Base-by-base conservation (phyloP, 257 asterid species). In the Capsicum chinense region DNA sequence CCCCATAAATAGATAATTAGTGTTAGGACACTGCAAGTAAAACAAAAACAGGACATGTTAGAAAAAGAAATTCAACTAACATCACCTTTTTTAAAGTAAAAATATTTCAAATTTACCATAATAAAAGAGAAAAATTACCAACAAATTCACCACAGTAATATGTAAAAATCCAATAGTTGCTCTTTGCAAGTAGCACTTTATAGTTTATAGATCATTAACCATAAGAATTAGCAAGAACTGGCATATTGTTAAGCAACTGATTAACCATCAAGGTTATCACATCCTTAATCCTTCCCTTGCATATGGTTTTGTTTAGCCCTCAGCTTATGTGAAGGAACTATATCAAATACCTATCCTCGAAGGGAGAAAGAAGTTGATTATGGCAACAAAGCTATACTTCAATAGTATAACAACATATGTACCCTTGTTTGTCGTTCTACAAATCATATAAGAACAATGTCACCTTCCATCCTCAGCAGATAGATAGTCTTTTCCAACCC, bases 1-100 rank as follows among this genome's bases (percentile, higher is more conserved):
- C 85, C 98, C 98, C 98, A 94, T 93, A 82, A 94, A 94, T 91
- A 94, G 86, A 89, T 94, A 94, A 85, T 94, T 94, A 66, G 98
- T 92, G 83, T 93, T 97, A 9, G 98, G 97, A 86, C 97, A 93
- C 96, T 93, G 94, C 83, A 83, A 87, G 84, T 16, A 82, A 86
- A 79, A 35, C 86, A 87, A 56, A 67, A 85, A 85, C 26, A 62
- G 56, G 66, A 37, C 44, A 66, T 58, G 68, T 54, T 78, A 78
- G 64, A 0, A 78, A 78, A 78, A 8, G 48, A 78, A 54, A 14
- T 2, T 78, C 5, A 26, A 54, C 81, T 54, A 1, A 1, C 50
- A 8, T 78, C 1, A 0, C 82, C 82, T 4, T 78, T 64, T 7
- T 26, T 8, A 7, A 54, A 54, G 82, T 78, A 78, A 1, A 1